Conservation (phyloP, 2,329 filamentous ascomycete species). For the Metarhizium album region DNA sequence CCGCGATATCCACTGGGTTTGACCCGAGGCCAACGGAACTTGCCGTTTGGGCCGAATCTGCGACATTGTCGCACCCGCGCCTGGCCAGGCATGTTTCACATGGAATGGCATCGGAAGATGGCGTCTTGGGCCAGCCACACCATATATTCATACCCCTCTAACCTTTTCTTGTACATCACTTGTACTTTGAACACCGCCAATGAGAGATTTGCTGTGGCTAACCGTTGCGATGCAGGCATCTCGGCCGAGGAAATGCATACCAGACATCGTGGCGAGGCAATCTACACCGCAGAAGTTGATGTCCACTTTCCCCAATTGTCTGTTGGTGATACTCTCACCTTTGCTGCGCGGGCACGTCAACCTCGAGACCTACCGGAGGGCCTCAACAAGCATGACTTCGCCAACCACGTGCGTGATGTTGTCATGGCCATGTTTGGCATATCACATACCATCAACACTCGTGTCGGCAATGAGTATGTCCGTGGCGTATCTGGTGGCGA, state of each 20-base stretch:
- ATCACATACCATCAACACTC: conserved; percentile 60
- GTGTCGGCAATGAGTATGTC: conserved; percentile 64
- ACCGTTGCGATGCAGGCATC: conserved; percentile 34
- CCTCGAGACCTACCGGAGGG: conserved; percentile 51
- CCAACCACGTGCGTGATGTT: conserved; percentile 56
- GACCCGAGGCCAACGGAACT: conserved; percentile 2
- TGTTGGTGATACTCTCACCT: conserved; percentile 69
- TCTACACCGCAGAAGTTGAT: conserved; percentile 79
- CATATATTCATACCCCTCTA: background rate
- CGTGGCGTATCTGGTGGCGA: conserved; percentile 67
- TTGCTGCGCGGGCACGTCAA: conserved; percentile 61
- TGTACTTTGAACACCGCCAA: background rate
- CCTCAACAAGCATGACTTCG: conserved; percentile 32
- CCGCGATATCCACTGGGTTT: background rate
- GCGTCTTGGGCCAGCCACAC: conserved; percentile 1
- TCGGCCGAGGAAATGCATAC: conserved; percentile 64
- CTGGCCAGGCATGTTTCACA: conserved; percentile 1
- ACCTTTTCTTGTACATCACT: conserved; percentile 4
- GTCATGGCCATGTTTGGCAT: conserved; percentile 70
- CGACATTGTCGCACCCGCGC: conserved; percentile 3
- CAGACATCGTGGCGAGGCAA: conserved; percentile 71
- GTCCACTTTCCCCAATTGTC: conserved; percentile 69
- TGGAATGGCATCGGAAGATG: conserved; percentile 5
- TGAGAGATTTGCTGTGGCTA: conserved; percentile 1
- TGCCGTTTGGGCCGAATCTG: conserved; percentile 3